phyloP scores from a whole-genome alignment of 2,329 filamentous ascomycete species.

The Cercospora zeina region DNA sequence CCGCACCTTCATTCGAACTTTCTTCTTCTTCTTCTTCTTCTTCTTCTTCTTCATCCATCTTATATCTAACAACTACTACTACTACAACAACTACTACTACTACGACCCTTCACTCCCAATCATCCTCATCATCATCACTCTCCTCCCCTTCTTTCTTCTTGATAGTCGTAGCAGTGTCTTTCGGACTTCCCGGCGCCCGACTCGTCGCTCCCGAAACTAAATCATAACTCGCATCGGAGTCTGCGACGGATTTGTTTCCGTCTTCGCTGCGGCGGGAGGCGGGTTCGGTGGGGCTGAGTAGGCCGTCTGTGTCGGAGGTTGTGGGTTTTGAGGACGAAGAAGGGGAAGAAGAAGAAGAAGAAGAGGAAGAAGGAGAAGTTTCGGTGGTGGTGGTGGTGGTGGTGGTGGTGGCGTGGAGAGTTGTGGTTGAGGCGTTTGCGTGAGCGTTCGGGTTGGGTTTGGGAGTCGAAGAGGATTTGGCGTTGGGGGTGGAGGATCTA shows the following conservation, averaged over 20 bases:
- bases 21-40: no score
- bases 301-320: conserved; percentile 3
- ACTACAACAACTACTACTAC: no score
- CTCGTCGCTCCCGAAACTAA: conserved; percentile 76
- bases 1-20: no score
- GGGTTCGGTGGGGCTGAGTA: conserved; percentile 10
- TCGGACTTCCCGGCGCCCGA: conserved; percentile 69
- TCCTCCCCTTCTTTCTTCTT: conserved; percentile 35
- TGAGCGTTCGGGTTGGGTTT: neutral
- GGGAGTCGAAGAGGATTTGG: neutral
- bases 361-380: neutral
- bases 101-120: conserved; percentile 46
- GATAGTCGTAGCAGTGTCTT: conserved; percentile 45
- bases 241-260: conserved; percentile 73
- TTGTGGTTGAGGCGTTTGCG: conserved; percentile 35
- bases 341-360: neutral
- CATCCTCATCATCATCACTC: conserved; percentile 39
- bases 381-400: neutral
- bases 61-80: no score
- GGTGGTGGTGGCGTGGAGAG: conserved; percentile 31
- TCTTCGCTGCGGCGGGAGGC: conserved; percentile 70
- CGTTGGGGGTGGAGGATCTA: conserved; percentile 43
- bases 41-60: no score
- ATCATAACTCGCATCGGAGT: conserved; percentile 95
- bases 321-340: no score